Base-by-base conservation (phyloP, 345 rosid species). In the Odontarrhena argentea region DNA sequence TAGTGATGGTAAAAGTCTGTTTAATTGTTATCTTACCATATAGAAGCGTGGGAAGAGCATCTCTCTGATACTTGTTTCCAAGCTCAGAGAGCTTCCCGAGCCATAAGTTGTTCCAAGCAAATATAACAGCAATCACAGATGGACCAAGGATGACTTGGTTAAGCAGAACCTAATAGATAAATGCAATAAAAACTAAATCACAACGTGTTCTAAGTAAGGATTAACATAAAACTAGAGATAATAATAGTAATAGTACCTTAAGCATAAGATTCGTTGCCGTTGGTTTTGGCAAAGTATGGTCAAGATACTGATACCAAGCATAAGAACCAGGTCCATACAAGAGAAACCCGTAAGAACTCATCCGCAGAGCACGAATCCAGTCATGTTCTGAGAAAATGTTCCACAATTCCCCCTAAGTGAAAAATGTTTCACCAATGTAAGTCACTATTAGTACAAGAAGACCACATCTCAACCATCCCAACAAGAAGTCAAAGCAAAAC, bases 61-160 rank as follows among this genome's bases (percentile, higher is more conserved):
- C 96, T 57, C 74, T 83, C 76, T 60, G 73, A 76, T 88, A 93
- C 78, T 86, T 93, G 63, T 71, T 77, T 22, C 90, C 90, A 63
- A 90, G 94, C 79, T 86, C 80, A 3, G 88, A 77, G 53, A 84
- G 51, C 73, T 84, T 93, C 63, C 96, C 90, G 44, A 67, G 86
- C 98, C 94, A 93, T 57, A 90, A 72, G 77, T 83, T 87, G 82
- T 87, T 93, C 98, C 97, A 93, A 36, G 96, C 94, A 66, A 93
- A 93, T 35, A 85, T 80, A 77, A 88, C 85, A 55, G 87, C 92
- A 73, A 90, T 93, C 73, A 93, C 98, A 65, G 69, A 78, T 15
- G 98, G 97, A 67, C 98, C 98, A 2, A 93, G 94, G 67, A 88
- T 83, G 32, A 90, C 75, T 80, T 93, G 97, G 78, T 93, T 93